Conservation (phyloP, 2,329 filamentous ascomycete species). For the Trichophyton benhamiae region DNA sequence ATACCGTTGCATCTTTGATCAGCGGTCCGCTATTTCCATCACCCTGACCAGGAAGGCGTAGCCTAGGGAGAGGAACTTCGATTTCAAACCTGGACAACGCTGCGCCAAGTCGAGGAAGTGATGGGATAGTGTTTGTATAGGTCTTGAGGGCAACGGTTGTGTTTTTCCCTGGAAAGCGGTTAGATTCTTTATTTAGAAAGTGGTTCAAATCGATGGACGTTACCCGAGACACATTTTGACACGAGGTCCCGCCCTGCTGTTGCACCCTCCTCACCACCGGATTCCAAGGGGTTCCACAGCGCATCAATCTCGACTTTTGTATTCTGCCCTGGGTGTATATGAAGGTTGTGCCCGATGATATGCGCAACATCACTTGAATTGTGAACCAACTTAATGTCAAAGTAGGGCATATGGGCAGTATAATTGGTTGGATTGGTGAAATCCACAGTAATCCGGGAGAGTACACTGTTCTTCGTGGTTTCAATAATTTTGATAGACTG, state of each 20-base stretch:
- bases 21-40: conserved; percentile 44
- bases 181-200: conserved; percentile 1
- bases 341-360: conserved; percentile 52
- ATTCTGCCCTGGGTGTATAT: conserved; percentile 58
- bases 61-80: conserved; percentile 56
- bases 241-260: conserved; percentile 58
- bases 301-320: conserved; percentile 54
- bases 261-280: conserved; percentile 50
- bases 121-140: conserved; percentile 60
- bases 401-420: conserved; percentile 65
- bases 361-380: conserved; percentile 67
- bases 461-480: conserved; percentile 59
- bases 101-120: conserved; percentile 57
- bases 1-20: conserved; percentile 64
- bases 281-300: conserved; percentile 57
- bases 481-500: conserved; percentile 59
- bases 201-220: conserved; percentile 8
- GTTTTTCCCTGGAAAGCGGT: conserved; percentile 50
- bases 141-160: conserved; percentile 63
- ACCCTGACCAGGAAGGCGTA: conserved; percentile 42
- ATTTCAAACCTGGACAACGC: conserved; percentile 61
- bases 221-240: conserved; percentile 73
- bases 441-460: conserved; percentile 60
- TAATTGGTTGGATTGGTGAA: conserved; percentile 86
- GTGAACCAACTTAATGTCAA: conserved; percentile 62